Evolutionary conservation across 2,329 filamentous ascomycete genomes (phyloP).

Genomic region (Pezicula rhizophila): DNA sequence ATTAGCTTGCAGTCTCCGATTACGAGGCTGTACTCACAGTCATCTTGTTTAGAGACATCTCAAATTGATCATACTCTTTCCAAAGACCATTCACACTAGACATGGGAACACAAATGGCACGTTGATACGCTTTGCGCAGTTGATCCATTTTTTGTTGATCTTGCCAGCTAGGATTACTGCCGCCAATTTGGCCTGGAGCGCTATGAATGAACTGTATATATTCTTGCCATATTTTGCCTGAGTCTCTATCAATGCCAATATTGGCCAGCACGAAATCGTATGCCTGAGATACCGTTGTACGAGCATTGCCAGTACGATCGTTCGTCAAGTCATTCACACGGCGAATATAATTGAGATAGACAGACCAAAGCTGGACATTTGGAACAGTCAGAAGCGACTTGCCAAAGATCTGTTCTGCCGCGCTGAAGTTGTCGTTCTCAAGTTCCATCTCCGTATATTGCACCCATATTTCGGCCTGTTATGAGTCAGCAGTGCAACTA

Average conservation of each 20-base stretch:
- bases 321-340: constrained; percentile 81
- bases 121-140: constrained; percentile 86
- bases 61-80: constrained; percentile 97
- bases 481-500: constrained; percentile 27
- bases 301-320: constrained; percentile 70
- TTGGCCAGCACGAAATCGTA: constrained; percentile 90
- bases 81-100: constrained; percentile 77
- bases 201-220: constrained; percentile 91
- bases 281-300: constrained; percentile 73
- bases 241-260: constrained; percentile 86
- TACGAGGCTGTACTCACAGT: constrained; percentile 51
- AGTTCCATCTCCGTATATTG: constrained; percentile 86
- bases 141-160: constrained; percentile 98
- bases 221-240: constrained; percentile 85
- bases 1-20: constrained; percentile 11
- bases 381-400: constrained; percentile 72
- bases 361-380: constrained; percentile 82
- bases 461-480: constrained; percentile 84
- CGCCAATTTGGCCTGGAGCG: constrained; percentile 79
- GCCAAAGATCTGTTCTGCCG: constrained; percentile 78
- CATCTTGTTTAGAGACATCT: constrained; percentile 87
- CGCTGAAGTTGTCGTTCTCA: constrained; percentile 73
- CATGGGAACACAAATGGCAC: constrained; percentile 81
- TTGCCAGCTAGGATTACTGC: constrained; percentile 69
- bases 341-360: constrained; percentile 93